phyloP scores from a whole-genome alignment of 2,329 filamentous ascomycete species.

The Talaromyces sp. region DNA sequence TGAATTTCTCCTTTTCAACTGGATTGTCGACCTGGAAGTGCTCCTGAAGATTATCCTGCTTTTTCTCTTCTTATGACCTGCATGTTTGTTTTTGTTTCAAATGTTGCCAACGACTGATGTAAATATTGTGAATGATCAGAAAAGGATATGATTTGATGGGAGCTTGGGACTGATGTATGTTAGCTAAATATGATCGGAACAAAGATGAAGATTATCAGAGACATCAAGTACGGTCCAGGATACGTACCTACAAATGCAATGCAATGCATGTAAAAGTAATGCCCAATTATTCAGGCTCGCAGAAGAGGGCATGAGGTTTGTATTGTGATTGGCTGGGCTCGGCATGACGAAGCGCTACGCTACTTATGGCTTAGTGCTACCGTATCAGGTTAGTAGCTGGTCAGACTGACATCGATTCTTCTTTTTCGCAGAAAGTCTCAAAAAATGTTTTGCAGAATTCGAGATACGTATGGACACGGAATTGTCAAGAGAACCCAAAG shows the following conservation, averaged over 20 bases:
- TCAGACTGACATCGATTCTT: background rate
- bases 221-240: too few species aligned
- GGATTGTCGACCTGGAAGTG: slow-evolving; percentile 4
- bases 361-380: background rate
- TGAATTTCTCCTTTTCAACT: background rate
- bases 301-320: background rate
- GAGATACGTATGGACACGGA: background rate
- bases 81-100: background rate
- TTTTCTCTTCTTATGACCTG: background rate
- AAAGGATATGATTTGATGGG: background rate
- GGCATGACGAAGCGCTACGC: background rate
- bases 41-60: background rate
- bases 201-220: background rate
- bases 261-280: background rate
- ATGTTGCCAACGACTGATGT: slow-evolving; percentile 1
- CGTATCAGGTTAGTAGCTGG: background rate
- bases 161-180: background rate
- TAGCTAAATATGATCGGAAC: background rate
- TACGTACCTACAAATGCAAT: too few species aligned
- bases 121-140: slow-evolving; percentile 1
- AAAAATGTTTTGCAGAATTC: background rate
- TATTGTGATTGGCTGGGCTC: background rate
- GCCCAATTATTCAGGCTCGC: background rate
- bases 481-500: background rate
- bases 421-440: background rate